Conservation (phyloP, 352 stramenopile genomes). For the Pythium dissotocum region DNA sequence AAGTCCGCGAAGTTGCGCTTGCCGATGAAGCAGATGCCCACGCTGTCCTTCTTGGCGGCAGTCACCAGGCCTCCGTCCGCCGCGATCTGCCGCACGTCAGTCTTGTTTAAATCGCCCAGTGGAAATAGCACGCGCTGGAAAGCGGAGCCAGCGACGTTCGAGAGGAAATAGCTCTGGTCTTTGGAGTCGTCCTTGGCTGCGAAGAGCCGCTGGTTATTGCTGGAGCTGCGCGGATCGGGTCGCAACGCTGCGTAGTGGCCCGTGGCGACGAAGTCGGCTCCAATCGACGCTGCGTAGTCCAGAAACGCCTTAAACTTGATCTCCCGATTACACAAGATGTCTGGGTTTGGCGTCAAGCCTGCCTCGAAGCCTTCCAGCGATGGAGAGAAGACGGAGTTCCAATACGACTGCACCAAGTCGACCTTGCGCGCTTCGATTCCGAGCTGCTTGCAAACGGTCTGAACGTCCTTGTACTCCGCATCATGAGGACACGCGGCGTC, state of each 20-base stretch:
- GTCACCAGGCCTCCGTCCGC: constrained; percentile 77
- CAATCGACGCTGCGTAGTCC: constrained; percentile 85
- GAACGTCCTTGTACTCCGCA: constrained; percentile 92
- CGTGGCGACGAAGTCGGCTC: constrained; percentile 93
- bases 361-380: constrained; percentile 90
- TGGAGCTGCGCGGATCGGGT: constrained; percentile 20
- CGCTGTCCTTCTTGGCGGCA: constrained; percentile 93
- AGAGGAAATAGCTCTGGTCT: constrained; percentile 98
- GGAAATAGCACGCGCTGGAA: constrained; percentile 94
- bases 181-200: constrained; percentile 88
- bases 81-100: constrained; percentile 91
- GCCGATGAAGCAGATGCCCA: constrained; percentile 99
- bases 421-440: constrained; percentile 89
- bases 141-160: constrained; percentile 64
- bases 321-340: constrained; percentile 96
- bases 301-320: constrained; percentile 99
- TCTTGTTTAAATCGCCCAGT: constrained; percentile 92
- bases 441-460: constrained; percentile 91
- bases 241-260: constrained; percentile 94
- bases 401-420: constrained; percentile 95
- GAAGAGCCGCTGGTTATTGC: constrained; percentile 62
- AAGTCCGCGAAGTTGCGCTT: constrained; percentile 93
- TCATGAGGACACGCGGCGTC: constrained; percentile 83
- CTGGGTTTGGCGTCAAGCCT: constrained; percentile 91
- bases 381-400: constrained; percentile 97